Evolutionary conservation across 129 eudicot species (phyloP), one percentile per base, ranked within the genome.

Genomic region (Chrysanthemum lavandulifolium): DNA sequence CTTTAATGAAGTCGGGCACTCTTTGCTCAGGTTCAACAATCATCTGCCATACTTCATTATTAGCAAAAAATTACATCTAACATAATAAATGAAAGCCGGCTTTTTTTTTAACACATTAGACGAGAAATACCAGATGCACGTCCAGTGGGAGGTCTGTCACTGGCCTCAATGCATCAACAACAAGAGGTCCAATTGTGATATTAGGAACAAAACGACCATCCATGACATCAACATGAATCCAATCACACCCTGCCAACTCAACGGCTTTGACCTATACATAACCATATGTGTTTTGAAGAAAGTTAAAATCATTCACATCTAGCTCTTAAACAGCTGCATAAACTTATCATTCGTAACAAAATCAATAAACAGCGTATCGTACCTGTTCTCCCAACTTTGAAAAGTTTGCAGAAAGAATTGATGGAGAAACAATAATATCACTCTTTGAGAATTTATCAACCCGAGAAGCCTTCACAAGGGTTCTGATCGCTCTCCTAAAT

Each of bases 141-240:
- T 94, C 99, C 78, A 94, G 79, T 52, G 97, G 99, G 49, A 94
- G 99, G 73, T 94, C 99, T 45, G 99, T 94, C 58, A 94, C 87
- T 13, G 99, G 99, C 76, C 99, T 72, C 80, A 94, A 75, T 14
- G 97, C 93, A 84, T 88, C 97, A 10, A 94, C 96, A 47, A 90
- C 85, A 18, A 94, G 94, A 61, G 99, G 99, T 62, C 98, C 98
- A 69, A 94, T 94, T 47, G 98, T 94, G 69, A 94, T 94, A 82
- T 90, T 94, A 13, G 99, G 99, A 7, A 94, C 99, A 84, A 94
- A 94, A 9, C 96, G 99, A 7, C 99, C 99, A 60, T 94, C 99
- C 99, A 94, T 94, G 29, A 94, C 99, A 82, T 94, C 99, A 73
- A 94, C 96, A 74, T 94, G 99, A 73, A 94, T 94, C 99, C 99